Percentiles rank a stretch among this genome's conserved stretches.
Evolutionary conservation across 192 early-diverging fungal species (phyloP).

Genomic region (Rhizophagus sp.): DNA sequence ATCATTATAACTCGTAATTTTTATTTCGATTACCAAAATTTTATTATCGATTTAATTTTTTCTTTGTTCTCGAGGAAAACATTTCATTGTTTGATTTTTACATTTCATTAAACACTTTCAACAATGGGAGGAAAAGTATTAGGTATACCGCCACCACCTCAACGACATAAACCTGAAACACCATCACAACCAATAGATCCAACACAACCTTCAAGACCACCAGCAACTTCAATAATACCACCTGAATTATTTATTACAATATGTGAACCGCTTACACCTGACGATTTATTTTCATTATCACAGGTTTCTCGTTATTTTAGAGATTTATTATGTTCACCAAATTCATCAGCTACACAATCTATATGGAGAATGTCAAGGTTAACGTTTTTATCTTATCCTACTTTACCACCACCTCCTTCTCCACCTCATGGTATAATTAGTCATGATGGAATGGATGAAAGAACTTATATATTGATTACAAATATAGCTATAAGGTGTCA

Average conservation of each 20-base stretch:
- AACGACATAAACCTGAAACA: not conserved
- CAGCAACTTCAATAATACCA: slow-evolving; percentile 1
- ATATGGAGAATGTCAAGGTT: slow-evolving; percentile 7
- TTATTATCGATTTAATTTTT: too few relatives aligned
- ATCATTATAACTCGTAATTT: not conserved
- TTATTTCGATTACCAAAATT: not conserved
- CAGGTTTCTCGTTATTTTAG: not conserved
- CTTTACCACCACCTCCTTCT: not conserved
- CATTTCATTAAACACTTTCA: not conserved
- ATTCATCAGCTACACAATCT: not conserved
- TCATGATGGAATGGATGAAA: slow-evolving; percentile 18
- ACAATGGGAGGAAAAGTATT: not conserved
- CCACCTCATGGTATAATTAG: not conserved
- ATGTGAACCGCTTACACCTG: slow-evolving; percentile 11
- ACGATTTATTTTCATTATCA: slow-evolving; percentile 6
- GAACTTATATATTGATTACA: slow-evolving; percentile 3
- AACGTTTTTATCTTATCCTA: not conserved
- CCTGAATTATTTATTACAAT: slow-evolving; percentile 22
- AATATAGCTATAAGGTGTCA: slow-evolving; percentile 6
- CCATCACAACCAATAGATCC: not conserved
- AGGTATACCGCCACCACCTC: not conserved
- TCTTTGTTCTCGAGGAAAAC: too few relatives aligned
- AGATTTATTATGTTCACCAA: slow-evolving; percentile 14
- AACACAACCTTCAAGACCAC: not conserved
- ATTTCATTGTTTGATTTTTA: too few relatives aligned